Evolutionary conservation across 768 basidiomycete species (phyloP).

Genomic region (Termitomyces sp.): DNA sequence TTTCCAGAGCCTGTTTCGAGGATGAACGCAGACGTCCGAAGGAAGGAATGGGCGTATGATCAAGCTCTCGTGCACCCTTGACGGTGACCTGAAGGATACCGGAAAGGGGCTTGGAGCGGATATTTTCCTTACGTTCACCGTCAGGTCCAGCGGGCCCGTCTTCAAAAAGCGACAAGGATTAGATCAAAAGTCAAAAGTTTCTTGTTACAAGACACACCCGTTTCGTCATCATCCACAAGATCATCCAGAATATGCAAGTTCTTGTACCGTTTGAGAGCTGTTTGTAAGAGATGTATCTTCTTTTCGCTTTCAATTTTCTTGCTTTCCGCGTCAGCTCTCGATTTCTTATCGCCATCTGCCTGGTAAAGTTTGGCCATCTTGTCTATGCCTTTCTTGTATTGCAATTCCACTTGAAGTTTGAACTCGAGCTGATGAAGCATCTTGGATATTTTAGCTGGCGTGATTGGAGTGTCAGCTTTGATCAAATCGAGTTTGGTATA

Average conservation of each 20-base stretch:
- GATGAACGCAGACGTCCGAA: conserved; percentile 62
- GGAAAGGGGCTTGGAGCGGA: conserved; percentile 90
- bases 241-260: conserved; percentile 92
- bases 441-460: conserved; percentile 91
- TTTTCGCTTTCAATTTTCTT: conserved; percentile 94
- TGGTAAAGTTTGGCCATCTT: conserved; percentile 98
- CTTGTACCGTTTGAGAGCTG: conserved; percentile 94
- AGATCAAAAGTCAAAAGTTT: not conserved
- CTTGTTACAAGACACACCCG: conserved; percentile 35
- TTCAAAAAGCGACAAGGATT: conserved; percentile 9
- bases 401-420: conserved; percentile 97
- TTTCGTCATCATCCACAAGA: conserved; percentile 82
- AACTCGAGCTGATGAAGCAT: conserved; percentile 99
- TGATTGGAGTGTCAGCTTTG: conserved; percentile 96
- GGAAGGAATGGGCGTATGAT: conserved; percentile 80
- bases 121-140: conserved; percentile 87
- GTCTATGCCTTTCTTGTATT: conserved; percentile 97
- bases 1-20: conserved; percentile 78
- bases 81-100: conserved; percentile 89
- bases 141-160: conserved; percentile 54
- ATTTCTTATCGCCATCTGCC: conserved; percentile 96
- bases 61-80: conserved; percentile 89
- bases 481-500: conserved; percentile 90
- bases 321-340: conserved; percentile 87
- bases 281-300: conserved; percentile 90